Evolutionary conservation across 176 grass and related monocot genomes (phyloP).

Genomic region (Oryza punctata): DNA sequence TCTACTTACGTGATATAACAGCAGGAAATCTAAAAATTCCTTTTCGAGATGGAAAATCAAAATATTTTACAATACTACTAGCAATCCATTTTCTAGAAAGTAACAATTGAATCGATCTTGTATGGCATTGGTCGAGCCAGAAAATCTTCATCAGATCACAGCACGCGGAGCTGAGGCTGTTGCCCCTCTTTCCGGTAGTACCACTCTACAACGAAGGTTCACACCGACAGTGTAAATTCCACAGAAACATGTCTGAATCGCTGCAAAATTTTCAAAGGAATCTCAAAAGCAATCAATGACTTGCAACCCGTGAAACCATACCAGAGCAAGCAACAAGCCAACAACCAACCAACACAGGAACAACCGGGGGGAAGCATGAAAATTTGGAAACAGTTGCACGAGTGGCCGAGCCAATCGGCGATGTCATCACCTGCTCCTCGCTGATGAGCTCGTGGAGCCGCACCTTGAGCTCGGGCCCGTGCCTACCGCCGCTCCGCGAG

Average conservation of each 20-base stretch:
- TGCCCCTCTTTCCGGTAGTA: neutral
- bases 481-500: conserved; percentile 80
- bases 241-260: neutral
- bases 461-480: conserved; percentile 80
- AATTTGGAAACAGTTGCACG: conserved; percentile 3
- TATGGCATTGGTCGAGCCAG: neutral
- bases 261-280: neutral
- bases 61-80: neutral
- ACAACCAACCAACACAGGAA: neutral
- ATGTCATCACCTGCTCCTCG: conserved; percentile 84
- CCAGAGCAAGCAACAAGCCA: neutral
- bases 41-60: neutral
- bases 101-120: neutral
- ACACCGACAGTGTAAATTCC: conserved; percentile 7
- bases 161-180: neutral
- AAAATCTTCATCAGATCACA: conserved; percentile 25
- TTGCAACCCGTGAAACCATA: neutral
- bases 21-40: neutral
- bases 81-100: neutral
- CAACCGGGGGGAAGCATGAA: neutral
- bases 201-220: conserved; percentile 6
- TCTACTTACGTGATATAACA: neutral
- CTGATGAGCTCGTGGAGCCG: conserved; percentile 83
- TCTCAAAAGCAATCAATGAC: neutral
- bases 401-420: neutral